Conservation (phyloP, 345 rosid genomes). For the Hevea brasiliensis region DNA sequence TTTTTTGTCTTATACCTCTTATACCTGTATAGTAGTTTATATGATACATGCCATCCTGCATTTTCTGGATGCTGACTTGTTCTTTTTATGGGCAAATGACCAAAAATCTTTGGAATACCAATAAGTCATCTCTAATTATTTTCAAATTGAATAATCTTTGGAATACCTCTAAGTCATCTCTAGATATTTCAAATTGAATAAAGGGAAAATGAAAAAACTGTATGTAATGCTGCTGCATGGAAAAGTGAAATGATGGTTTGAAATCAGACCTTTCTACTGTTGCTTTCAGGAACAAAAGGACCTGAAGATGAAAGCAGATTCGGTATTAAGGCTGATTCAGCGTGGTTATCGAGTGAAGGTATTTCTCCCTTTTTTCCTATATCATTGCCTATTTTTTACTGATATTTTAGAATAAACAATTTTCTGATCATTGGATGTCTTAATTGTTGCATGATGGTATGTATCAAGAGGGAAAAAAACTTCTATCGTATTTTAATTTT, state of each 20-base stretch:
- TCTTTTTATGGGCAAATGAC: background rate
- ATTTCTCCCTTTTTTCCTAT: conserved; percentile 11
- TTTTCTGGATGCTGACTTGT: background rate
- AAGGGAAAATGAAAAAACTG: background rate
- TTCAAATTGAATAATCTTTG: background rate
- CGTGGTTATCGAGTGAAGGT: conserved; percentile 94
- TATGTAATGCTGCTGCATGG: background rate
- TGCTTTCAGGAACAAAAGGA: conserved; percentile 73
- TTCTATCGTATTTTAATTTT: background rate
- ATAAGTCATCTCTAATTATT: background rate
- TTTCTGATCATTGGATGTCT: conserved; percentile 1
- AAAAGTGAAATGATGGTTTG: background rate
- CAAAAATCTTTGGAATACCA: background rate
- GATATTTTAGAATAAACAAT: background rate
- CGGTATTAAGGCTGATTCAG: conserved; percentile 62
- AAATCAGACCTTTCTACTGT: conserved; percentile 12
- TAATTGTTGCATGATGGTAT: background rate
- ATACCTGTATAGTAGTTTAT: background rate
- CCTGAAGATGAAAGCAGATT: conserved; percentile 68
- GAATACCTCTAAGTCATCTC: too few relatives aligned
- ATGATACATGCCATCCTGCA: background rate
- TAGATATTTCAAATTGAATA: too few relatives aligned
- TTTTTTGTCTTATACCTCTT: background rate
- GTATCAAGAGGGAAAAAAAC: background rate
- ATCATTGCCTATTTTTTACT: background rate